Conservation (phyloP, 257 asterid species). For the Cordia subcordata region DNA sequence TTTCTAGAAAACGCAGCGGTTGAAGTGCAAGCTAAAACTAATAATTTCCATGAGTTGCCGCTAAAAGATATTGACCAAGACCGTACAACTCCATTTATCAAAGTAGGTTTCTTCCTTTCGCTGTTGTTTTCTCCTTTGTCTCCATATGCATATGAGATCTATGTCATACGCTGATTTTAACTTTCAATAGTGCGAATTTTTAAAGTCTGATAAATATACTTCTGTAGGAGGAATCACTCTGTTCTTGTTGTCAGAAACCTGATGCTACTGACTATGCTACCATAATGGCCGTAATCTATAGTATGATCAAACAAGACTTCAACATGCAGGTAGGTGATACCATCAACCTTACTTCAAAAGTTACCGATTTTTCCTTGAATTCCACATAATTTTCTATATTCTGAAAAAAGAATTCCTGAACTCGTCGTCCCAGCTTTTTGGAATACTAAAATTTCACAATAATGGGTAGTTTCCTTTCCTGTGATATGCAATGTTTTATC, state of each 20-base stretch:
- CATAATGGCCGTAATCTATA: constrained; percentile 55
- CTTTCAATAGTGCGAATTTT: neutral
- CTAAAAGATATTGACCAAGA: constrained; percentile 26
- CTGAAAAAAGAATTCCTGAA: too few species aligned
- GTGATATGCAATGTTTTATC: too few species aligned
- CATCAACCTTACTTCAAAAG: too few species aligned
- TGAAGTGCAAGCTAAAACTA: constrained; percentile 27
- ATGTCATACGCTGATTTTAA: neutral
- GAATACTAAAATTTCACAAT: too few species aligned
- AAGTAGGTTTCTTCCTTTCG: constrained; percentile 25
- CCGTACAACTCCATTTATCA: constrained; percentile 14
- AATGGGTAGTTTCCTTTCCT: too few species aligned
- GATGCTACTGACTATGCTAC: constrained; percentile 46
- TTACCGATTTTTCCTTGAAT: too few species aligned
- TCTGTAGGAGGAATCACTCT: constrained; percentile 28
- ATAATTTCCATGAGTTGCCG: constrained; percentile 15
- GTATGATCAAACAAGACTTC: constrained; percentile 74
- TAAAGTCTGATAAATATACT: neutral
- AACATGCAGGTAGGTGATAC: constrained; percentile 96
- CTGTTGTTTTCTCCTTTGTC: neutral
- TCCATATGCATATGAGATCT: neutral
- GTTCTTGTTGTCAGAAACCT: constrained; percentile 29
- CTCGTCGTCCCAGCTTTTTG: too few species aligned
- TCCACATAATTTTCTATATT: too few species aligned
- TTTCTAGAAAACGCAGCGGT: constrained; percentile 48